Evolutionary conservation across 2,329 filamentous ascomycete species (phyloP).

Genomic region (Xylaria sp.): DNA sequence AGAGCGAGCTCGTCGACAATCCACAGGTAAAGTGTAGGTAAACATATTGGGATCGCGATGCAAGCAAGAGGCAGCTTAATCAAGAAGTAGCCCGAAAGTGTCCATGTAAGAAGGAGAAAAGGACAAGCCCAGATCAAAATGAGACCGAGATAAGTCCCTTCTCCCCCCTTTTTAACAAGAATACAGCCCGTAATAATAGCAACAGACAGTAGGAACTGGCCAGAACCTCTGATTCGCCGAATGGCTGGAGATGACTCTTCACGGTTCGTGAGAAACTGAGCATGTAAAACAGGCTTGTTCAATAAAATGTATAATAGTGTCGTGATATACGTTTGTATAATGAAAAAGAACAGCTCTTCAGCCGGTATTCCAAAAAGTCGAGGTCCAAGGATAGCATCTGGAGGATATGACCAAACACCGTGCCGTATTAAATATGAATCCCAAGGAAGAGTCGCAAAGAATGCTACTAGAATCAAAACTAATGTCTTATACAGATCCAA

Average conservation of each 20-base stretch:
- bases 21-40: slow-evolving; percentile 78
- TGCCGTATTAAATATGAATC: slow-evolving; percentile 77
- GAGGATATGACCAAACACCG: slow-evolving; percentile 76
- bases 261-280: slow-evolving; percentile 54
- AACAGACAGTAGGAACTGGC: slow-evolving; percentile 60
- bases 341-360: slow-evolving; percentile 81
- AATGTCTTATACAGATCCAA: slow-evolving; percentile 71
- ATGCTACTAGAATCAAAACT: slow-evolving; percentile 70
- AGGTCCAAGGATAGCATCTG: slow-evolving; percentile 70
- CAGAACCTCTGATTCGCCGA: slow-evolving; percentile 52
- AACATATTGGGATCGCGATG: slow-evolving; percentile 66
- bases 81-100: slow-evolving; percentile 71
- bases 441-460: slow-evolving; percentile 77
- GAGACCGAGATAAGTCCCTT: slow-evolving; percentile 73
- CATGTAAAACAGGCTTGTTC: slow-evolving; percentile 70
- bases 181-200: slow-evolving; percentile 57
- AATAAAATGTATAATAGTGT: slow-evolving; percentile 73
- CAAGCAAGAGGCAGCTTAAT: slow-evolving; percentile 67
- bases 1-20: slow-evolving; percentile 75
- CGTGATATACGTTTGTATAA: slow-evolving; percentile 80
- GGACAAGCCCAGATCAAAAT: slow-evolving; percentile 76
- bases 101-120: slow-evolving; percentile 72
- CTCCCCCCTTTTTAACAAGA: slow-evolving; percentile 57
- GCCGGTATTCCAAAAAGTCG: slow-evolving; percentile 72
- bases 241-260: slow-evolving; percentile 43